Evolutionary conservation across 2,329 filamentous ascomycete species (phyloP).

Genomic region (Monilinia polystroma): DNA sequence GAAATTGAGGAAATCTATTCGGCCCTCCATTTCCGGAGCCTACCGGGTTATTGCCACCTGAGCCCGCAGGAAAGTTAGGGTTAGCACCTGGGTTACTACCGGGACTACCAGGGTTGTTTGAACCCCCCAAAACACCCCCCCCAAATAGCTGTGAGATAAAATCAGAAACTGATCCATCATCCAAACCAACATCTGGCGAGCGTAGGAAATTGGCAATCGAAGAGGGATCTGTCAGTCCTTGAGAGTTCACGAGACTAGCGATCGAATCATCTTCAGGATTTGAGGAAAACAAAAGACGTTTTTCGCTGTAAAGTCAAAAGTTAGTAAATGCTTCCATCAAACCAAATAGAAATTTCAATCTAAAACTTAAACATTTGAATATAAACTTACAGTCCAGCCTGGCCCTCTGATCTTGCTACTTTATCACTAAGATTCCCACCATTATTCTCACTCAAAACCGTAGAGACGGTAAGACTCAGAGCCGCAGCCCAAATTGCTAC

Average conservation of each 20-base stretch:
- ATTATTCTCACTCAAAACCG: constrained; percentile 6
- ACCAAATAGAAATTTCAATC: background rate
- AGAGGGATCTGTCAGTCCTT: background rate
- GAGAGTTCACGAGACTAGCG: background rate
- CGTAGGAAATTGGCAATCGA: background rate
- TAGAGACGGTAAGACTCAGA: constrained; percentile 3
- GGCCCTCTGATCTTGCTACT: background rate
- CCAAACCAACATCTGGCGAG: background rate
- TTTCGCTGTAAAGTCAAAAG: background rate
- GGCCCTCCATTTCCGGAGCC: background rate
- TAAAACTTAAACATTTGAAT: too few species aligned
- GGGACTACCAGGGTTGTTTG: background rate
- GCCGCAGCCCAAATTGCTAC: constrained; percentile 6
- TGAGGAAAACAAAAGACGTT: background rate
- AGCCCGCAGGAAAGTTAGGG: too few species aligned
- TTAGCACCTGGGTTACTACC: background rate
- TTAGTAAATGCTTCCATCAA: background rate
- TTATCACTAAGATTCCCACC: constrained; percentile 4
- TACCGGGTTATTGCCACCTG: background rate
- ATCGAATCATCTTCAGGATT: background rate
- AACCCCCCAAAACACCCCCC: background rate
- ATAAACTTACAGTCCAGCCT: background rate
- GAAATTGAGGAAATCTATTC: background rate
- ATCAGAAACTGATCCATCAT: background rate
- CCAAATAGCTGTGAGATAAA: background rate